Evolutionary conservation across 1,284 basidiomycete genomes (phyloP).

Genomic region (Polyporus tsugae): DNA sequence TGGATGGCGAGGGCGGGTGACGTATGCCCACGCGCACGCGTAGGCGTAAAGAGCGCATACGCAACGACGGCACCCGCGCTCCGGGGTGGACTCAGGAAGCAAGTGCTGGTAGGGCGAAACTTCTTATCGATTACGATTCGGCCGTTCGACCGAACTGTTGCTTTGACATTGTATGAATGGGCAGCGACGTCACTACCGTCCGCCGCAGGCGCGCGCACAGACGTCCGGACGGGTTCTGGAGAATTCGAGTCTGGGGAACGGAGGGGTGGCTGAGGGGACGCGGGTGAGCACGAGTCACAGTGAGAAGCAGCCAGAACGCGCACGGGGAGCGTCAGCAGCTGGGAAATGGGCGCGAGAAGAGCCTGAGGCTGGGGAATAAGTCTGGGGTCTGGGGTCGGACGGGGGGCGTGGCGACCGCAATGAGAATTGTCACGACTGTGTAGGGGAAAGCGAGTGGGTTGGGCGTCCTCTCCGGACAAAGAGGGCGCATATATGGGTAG

Average conservation of each 20-base stretch:
- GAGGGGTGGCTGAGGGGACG: neutral
- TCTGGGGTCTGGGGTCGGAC: conserved; percentile 1
- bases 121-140: neutral
- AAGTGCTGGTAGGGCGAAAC: neutral
- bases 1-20: neutral
- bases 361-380: neutral
- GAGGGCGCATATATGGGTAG: neutral
- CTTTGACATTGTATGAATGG: neutral
- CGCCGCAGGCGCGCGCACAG: neutral
- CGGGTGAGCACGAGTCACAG: neutral
- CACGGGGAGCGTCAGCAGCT: neutral
- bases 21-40: neutral
- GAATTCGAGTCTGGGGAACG: neutral
- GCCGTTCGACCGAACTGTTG: neutral
- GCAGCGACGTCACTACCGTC: neutral
- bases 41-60: neutral
- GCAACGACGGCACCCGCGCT: conserved; percentile 1
- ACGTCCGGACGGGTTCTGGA: neutral
- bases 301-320: neutral
- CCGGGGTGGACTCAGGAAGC: neutral
- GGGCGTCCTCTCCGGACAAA: neutral
- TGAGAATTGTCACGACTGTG: neutral
- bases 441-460: neutral
- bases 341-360: conserved; percentile 1
- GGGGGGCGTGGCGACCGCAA: neutral